Evolutionary conservation across 2,329 filamentous ascomycete genomes (phyloP).

Genomic region (Colletotrichum sp.): DNA sequence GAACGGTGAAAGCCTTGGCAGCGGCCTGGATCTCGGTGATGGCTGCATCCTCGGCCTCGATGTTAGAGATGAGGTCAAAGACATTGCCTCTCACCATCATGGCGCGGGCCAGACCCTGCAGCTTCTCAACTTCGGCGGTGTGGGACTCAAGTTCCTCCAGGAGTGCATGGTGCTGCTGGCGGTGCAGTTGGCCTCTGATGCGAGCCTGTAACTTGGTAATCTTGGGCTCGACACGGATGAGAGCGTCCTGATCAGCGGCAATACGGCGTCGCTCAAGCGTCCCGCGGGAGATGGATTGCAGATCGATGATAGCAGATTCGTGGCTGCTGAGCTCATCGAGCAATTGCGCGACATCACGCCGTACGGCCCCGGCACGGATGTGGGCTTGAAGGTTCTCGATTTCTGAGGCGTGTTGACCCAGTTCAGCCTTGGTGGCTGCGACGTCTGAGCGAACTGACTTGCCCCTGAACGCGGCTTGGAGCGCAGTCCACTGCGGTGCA

Average conservation of each 20-base stretch:
- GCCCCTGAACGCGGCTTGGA: constrained; percentile 55
- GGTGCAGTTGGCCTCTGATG: constrained; percentile 68
- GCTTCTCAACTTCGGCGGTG: constrained; percentile 67
- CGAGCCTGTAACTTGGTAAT: constrained; percentile 71
- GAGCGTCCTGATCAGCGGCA: constrained; percentile 52
- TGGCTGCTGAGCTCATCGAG: constrained; percentile 52
- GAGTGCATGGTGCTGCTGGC: constrained; percentile 65
- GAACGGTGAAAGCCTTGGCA: constrained; percentile 75
- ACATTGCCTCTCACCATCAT: constrained; percentile 79
- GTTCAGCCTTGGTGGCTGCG: constrained; percentile 50
- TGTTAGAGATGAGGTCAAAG: constrained; percentile 74
- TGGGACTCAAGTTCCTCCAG: constrained; percentile 74
- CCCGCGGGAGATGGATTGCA: constrained; percentile 67
- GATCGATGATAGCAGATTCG: constrained; percentile 49
- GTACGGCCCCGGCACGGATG: constrained; percentile 59
- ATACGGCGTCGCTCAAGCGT: constrained; percentile 62
- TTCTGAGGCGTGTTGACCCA: constrained; percentile 47
- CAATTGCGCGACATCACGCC: constrained; percentile 53
- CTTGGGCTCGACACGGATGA: constrained; percentile 61
- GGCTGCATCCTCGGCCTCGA: constrained; percentile 83
- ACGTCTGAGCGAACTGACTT: constrained; percentile 51
- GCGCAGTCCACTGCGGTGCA: constrained; percentile 52
- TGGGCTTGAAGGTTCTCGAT: constrained; percentile 56
- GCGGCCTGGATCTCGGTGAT: constrained; percentile 78
- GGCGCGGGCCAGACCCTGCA: constrained; percentile 80